Base-by-base conservation (phyloP, 768 basidiomycete genomes). In the Thelephora aurantiotincta region DNA sequence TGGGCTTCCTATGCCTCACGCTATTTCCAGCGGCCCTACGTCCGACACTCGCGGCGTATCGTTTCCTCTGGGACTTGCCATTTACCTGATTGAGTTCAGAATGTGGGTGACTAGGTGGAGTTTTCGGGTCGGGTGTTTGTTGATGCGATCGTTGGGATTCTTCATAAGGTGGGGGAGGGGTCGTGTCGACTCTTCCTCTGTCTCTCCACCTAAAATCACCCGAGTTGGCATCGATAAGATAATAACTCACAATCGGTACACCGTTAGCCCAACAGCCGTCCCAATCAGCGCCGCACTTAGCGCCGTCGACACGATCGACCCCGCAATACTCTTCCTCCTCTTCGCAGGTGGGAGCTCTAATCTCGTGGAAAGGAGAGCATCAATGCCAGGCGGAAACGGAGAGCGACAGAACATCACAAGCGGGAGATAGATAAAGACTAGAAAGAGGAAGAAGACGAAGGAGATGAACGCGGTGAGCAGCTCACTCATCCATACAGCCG, bases 251-350 rank as follows among this genome's bases (percentile, higher is more conserved):
- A 90, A 68, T 63, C 84, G 76, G 66, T 88, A 91, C 36, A 88
- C 84, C 41, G 86, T 87, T 52, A 89, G 71, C 50, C 87, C 87
- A 45, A 91, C 87, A 13, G 88, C 88, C 18, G 84, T 81, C 49
- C 87, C 84, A 51, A 91, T 84, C 50, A 91, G 73, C 42, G 85
- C 88, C 53, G 87, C 86, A 65, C 75, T 85, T 64, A 90, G 68
- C 48, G 88, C 87, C 30, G 85, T 84, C 13, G 84, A 82, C 52
- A 89, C 76, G 57, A 91, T 80, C 49, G 83, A 81, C 52, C 84
- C 84, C 53, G 85, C 81, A 63, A 89, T 72, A 51, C 81, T 81
- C 57, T 82, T 77, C 51, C 85, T 82, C 58, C 80, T 79, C 70
- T 89, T 90, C 55, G 77, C 68, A 43, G 85, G 80, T 23, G 78